phyloP scores from a whole-genome alignment of 768 basidiomycete species.

The Leccinum variicolor region DNA sequence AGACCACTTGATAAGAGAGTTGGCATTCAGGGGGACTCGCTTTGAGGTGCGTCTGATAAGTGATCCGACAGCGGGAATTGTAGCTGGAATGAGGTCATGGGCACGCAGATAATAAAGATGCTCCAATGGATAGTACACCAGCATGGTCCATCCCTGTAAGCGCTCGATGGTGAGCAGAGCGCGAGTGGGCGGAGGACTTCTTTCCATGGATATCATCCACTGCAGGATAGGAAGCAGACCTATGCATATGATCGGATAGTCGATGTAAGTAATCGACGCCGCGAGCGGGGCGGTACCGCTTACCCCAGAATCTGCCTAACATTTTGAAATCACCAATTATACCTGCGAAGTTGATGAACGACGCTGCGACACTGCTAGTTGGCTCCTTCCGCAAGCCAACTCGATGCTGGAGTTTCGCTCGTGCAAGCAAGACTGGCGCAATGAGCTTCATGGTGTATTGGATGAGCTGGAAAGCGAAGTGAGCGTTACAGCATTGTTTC shows the following conservation, averaged over 20 bases:
- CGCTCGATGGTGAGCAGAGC: slow-evolving; percentile 74
- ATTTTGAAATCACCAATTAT: slow-evolving; percentile 66
- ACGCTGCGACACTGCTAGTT: slow-evolving; percentile 50
- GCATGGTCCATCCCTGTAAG: slow-evolving; percentile 70
- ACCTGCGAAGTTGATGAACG: slow-evolving; percentile 51
- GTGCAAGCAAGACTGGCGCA: slow-evolving; percentile 59
- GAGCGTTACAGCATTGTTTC: background rate
- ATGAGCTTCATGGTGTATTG: slow-evolving; percentile 73
- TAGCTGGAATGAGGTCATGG: slow-evolving; percentile 57
- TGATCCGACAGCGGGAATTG: slow-evolving; percentile 45
- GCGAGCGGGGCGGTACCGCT: slow-evolving; percentile 17
- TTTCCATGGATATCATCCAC: slow-evolving; percentile 75
- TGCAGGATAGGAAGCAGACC: slow-evolving; percentile 77
- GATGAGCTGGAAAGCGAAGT: slow-evolving; percentile 48
- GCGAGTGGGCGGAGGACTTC: slow-evolving; percentile 66
- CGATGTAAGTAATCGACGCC: background rate
- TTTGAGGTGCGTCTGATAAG: slow-evolving; percentile 41
- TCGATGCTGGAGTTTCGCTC: slow-evolving; percentile 66
- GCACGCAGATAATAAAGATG: slow-evolving; percentile 66
- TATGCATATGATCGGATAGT: slow-evolving; percentile 24
- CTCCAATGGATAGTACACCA: slow-evolving; percentile 77
- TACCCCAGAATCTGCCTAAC: slow-evolving; percentile 80
- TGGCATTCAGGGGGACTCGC: slow-evolving; percentile 43
- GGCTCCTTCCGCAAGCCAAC: slow-evolving; percentile 55
- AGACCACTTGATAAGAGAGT: slow-evolving; percentile 62